These are phyloP conservation scores for Apiospora aurea DNA, from an alignment of 2,329 filamentous ascomycete genomes.

Conservation along the genomic window DNA sequence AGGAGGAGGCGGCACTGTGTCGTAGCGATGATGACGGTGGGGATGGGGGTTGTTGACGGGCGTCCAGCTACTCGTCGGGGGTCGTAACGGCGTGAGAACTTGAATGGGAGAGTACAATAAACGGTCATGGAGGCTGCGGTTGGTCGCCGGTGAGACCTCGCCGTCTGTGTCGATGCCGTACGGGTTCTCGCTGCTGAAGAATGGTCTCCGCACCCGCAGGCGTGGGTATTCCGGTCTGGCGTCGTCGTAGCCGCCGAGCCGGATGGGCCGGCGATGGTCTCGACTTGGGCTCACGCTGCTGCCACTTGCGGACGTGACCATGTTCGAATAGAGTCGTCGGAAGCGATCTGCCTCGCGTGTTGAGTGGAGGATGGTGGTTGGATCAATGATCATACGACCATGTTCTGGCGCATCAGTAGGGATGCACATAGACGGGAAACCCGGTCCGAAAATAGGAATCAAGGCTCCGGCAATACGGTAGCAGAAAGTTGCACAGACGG, in stretches of 20 bases:
- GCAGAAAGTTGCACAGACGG: conserved; percentile 90
- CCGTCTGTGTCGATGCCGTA: conserved; percentile 52
- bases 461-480: conserved; percentile 82
- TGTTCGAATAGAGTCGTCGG: conserved; percentile 44
- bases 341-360: conserved; percentile 56
- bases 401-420: conserved; percentile 68
- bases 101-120: conserved; percentile 35
- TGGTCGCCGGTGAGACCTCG: conserved; percentile 41
- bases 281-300: conserved; percentile 32
- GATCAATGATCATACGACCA: conserved; percentile 71
- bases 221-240: conserved; percentile 30
- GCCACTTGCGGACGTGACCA: conserved; percentile 29
- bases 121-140: conserved; percentile 32
- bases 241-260: conserved; percentile 36
- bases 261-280: conserved; percentile 36
- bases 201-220: conserved; percentile 42
- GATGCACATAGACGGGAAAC: conserved; percentile 78
- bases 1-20: conserved; percentile 25
- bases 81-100: conserved; percentile 28
- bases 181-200: conserved; percentile 43
- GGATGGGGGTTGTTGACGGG: conserved; percentile 37
- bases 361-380: conserved; percentile 59
- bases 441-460: conserved; percentile 87
- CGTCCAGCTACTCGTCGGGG: conserved; percentile 37
- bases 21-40: conserved; percentile 33